These are phyloP conservation scores for Xylaria scruposa DNA, from an alignment of 495 filamentous ascomycete species.

Conservation along the genomic window DNA sequence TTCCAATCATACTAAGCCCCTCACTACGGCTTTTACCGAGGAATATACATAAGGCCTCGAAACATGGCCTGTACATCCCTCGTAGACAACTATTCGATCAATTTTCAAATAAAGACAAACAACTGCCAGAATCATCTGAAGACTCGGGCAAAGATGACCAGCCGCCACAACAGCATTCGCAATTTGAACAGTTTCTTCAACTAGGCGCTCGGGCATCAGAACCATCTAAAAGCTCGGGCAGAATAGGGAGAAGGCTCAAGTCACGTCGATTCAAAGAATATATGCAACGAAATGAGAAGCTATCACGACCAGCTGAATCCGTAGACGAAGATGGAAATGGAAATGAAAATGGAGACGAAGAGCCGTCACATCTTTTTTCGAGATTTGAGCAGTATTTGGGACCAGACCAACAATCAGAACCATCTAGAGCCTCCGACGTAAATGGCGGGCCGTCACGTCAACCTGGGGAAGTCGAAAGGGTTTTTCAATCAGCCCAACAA, in stretches of 20 bases:
- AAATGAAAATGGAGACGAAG: too few species aligned
- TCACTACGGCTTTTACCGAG: slow-evolving; percentile 3
- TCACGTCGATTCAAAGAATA: too few species aligned
- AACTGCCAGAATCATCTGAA: background rate
- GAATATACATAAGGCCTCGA: background rate
- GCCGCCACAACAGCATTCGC: background rate
- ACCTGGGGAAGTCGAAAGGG: background rate
- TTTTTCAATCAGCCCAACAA: background rate
- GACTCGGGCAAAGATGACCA: background rate
- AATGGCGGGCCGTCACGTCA: background rate
- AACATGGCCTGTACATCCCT: background rate
- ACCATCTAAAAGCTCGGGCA: too few species aligned
- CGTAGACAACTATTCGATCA: background rate
- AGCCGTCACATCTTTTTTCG: too few species aligned
- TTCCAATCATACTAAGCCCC: background rate
- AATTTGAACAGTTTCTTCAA: background rate
- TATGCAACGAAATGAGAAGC: too few species aligned
- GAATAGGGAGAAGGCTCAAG: too few species aligned
- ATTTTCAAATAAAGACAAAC: background rate
- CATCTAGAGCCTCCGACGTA: too few species aligned
- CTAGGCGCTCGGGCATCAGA: too few species aligned
- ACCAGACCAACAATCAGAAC: too few species aligned
- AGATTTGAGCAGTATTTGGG: too few species aligned
- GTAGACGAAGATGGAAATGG: too few species aligned
- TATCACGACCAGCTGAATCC: too few species aligned